Evolutionary conservation across 495 filamentous ascomycete genomes (phyloP).

Genomic region (Pyronema domesticum): DNA sequence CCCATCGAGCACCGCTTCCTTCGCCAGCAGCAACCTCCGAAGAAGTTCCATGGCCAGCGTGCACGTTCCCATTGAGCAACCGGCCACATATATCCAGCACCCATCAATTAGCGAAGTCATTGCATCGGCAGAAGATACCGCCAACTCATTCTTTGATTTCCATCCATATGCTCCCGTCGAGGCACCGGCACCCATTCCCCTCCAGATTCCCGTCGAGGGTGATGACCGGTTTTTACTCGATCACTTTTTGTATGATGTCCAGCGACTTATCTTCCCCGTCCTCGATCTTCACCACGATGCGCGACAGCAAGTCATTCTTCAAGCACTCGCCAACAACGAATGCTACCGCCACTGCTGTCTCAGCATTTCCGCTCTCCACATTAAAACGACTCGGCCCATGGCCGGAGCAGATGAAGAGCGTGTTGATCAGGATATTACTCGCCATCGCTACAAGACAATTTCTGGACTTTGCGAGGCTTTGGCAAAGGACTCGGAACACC

Average conservation of each 20-base stretch:
- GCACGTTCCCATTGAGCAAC: conserved; percentile 3
- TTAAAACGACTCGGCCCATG: conserved; percentile 51
- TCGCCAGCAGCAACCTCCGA: conserved; percentile 17
- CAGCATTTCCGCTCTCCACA: conserved; percentile 86
- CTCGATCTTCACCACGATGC: conserved; percentile 68
- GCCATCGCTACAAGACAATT: conserved; percentile 78
- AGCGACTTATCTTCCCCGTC: conserved; percentile 79
- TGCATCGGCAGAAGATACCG: not conserved
- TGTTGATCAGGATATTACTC: conserved; percentile 81
- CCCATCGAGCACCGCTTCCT: conserved; percentile 20
- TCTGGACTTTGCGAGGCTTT: conserved; percentile 72
- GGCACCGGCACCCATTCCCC: conserved; percentile 27
- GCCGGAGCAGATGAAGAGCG: conserved; percentile 48
- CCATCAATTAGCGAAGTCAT: not conserved
- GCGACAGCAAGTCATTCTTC: conserved; percentile 63
- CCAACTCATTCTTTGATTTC: conserved; percentile 51
- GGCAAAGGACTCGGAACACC: conserved; percentile 59
- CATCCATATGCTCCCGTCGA: conserved; percentile 43
- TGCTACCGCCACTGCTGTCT: conserved; percentile 90
- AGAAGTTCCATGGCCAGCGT: conserved; percentile 13
- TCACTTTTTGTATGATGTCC: conserved; percentile 78
- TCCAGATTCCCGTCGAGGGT: conserved; percentile 63
- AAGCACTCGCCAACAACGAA: conserved; percentile 73
- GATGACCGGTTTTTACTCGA: conserved; percentile 71
- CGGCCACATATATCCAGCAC: not conserved